Evolutionary conservation across 257 asterid genomes (phyloP).

Genomic region (Penstemon davidsonii): DNA sequence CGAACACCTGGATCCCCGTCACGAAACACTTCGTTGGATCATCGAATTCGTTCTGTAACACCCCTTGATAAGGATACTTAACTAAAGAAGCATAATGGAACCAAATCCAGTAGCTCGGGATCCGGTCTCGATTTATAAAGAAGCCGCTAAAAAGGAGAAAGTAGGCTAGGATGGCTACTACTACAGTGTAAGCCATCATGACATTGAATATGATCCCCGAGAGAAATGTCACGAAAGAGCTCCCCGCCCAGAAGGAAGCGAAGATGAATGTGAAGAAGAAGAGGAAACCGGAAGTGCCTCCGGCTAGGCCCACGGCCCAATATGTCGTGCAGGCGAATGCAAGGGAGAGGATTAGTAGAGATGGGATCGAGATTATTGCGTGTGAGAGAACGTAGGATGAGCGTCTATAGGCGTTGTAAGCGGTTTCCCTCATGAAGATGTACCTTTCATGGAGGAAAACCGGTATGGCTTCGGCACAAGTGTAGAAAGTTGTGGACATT

Average conservation of each 20-base stretch:
- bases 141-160: conserved; percentile 57
- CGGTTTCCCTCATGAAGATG: conserved; percentile 64
- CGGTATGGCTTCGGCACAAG: conserved; percentile 60
- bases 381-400: conserved; percentile 57
- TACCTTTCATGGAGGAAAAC: conserved; percentile 51
- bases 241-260: conserved; percentile 65
- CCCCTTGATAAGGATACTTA: conserved; percentile 62
- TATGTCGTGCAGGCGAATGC: conserved; percentile 46
- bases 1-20: conserved; percentile 53
- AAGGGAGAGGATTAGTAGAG: conserved; percentile 37
- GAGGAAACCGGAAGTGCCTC: conserved; percentile 44
- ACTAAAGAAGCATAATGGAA: conserved; percentile 57
- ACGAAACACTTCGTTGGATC: conserved; percentile 52
- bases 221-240: conserved; percentile 60
- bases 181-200: conserved; percentile 60
- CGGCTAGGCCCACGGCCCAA: conserved; percentile 57
- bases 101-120: conserved; percentile 59
- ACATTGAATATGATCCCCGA: conserved; percentile 48
- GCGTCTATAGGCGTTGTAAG: conserved; percentile 59
- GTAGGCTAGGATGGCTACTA: conserved; percentile 53
- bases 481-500: conserved; percentile 65
- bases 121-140: conserved; percentile 49
- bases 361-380: conserved; percentile 45
- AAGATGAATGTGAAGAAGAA: conserved; percentile 43
- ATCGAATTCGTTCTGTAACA: conserved; percentile 58